A percentile compares a stretch with the other conserved stretches of the same genome.
phyloP scores from a whole-genome alignment of 2,329 filamentous ascomycete species.

The Pseudocercospora pini-densiflorae region DNA sequence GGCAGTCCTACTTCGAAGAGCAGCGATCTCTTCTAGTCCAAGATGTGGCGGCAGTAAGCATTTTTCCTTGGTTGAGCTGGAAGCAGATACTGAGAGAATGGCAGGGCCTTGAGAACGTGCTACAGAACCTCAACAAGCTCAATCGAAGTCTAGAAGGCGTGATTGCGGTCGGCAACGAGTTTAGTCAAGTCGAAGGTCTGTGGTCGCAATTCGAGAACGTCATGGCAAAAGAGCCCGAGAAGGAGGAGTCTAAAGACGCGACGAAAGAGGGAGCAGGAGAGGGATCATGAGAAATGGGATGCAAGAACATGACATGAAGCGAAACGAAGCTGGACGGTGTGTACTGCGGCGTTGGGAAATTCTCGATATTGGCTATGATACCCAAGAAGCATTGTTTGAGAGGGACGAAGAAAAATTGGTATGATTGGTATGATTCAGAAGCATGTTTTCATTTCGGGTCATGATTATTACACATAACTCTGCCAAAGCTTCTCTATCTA shows the following conservation, averaged over 20 bases:
- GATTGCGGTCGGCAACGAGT: constrained; percentile 93
- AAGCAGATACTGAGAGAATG: background rate
- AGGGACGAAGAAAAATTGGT: too few species aligned
- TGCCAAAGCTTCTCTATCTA: constrained; percentile 3
- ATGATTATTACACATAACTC: constrained; percentile 14
- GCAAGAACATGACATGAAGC: too few species aligned
- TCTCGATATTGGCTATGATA: background rate
- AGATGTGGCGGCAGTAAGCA: constrained; percentile 71
- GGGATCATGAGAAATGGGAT: constrained; percentile 5
- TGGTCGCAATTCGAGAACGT: constrained; percentile 98
- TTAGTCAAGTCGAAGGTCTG: constrained; percentile 92
- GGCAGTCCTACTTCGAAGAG: constrained; percentile 71
- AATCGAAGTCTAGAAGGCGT: constrained; percentile 92
- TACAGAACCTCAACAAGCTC: constrained; percentile 94
- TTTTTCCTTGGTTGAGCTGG: background rate
- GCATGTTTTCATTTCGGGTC: constrained; percentile 13
- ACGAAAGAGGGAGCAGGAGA: constrained; percentile 33
- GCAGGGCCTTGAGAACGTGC: constrained; percentile 79
- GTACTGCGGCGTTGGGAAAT: background rate
- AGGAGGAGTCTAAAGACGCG: constrained; percentile 39
- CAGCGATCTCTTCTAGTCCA: constrained; percentile 73
- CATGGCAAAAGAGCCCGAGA: constrained; percentile 73
- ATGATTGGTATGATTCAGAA: background rate
- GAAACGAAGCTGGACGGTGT: background rate
- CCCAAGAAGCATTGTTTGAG: background rate